These are phyloP conservation scores for Yarrowia phangngaensis DNA, from an alignment of 805 yeast genomes.

Conservation along the genomic window DNA sequence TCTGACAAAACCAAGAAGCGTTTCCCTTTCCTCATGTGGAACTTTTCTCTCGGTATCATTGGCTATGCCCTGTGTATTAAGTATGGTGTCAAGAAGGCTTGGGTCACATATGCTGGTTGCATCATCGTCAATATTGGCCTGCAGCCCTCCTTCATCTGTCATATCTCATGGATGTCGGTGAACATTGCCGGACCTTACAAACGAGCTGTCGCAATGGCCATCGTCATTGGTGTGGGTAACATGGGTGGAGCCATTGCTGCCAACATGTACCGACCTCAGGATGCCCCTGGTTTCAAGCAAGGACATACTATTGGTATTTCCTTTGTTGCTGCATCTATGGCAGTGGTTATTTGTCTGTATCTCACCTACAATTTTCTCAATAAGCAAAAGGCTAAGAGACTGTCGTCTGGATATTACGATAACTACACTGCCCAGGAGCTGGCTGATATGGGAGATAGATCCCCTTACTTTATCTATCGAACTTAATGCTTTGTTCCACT, in stretches of 20 bases:
- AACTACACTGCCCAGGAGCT: conserved; percentile 24
- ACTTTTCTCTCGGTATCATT: conserved; percentile 36
- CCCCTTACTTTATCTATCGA: conserved; percentile 20
- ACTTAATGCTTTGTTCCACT: too few relatives aligned
- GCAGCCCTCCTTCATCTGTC: conserved; percentile 55
- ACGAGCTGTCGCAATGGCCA: conserved; percentile 51
- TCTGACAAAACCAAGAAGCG: conserved; percentile 40
- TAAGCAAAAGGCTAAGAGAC: conserved; percentile 20
- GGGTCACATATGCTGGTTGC: conserved; percentile 49
- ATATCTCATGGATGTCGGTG: conserved; percentile 57
- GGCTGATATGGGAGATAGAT: conserved; percentile 17
- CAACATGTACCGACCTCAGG: conserved; percentile 49
- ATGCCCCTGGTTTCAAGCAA: conserved; percentile 53
- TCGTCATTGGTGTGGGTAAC: conserved; percentile 61
- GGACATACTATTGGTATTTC: conserved; percentile 51
- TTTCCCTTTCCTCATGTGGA: conserved; percentile 34
- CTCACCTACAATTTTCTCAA: conserved; percentile 22
- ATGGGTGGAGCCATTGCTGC: conserved; percentile 60
- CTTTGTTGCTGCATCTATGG: conserved; percentile 40
- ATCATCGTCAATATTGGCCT: conserved; percentile 52
- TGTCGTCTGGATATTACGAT: conserved; percentile 18
- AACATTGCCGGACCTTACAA: conserved; percentile 56
- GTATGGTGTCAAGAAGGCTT: conserved; percentile 40
- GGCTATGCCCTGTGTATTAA: conserved; percentile 46
- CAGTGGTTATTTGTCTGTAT: conserved; percentile 15